phyloP scores from a whole-genome alignment of 805 yeast species.

The Candida vartiovaarae region DNA sequence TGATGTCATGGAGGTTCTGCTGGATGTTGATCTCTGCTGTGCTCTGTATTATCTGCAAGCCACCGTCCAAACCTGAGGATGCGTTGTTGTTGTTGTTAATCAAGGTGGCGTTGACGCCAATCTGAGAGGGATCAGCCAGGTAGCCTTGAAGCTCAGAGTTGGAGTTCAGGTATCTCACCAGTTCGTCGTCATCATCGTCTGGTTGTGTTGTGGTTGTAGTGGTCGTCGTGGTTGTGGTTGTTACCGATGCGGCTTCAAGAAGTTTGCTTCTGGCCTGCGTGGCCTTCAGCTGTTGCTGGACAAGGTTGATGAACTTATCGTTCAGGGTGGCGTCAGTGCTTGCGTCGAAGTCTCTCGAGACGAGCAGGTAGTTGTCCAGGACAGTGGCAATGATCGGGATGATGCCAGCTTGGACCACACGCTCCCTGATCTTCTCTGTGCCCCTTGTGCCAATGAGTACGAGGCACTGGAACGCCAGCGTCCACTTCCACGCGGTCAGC shows the following conservation, averaged over 20 bases:
- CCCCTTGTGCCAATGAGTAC: constrained; percentile 92
- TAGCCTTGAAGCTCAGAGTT: constrained; percentile 8
- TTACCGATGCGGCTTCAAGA: not conserved
- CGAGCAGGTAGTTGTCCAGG: constrained; percentile 69
- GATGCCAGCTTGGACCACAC: constrained; percentile 87
- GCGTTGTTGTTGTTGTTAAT: not conserved
- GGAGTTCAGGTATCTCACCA: constrained; percentile 4
- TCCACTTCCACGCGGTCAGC: constrained; percentile 95
- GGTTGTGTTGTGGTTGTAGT: not conserved
- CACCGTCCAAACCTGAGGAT: not conserved
- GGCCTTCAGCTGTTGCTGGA: constrained; percentile 6
- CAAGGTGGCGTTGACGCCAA: too few species aligned
- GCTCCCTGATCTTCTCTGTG: constrained; percentile 73
- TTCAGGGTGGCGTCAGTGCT: constrained; percentile 8
- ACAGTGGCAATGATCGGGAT: constrained; percentile 89
- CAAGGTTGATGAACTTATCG: constrained; percentile 13
- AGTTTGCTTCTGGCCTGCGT: not conserved
- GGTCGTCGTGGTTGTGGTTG: not conserved
- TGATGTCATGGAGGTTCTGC: constrained; percentile 15
- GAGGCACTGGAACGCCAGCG: constrained; percentile 85
- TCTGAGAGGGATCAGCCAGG: not conserved
- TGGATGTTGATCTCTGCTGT: constrained; percentile 8
- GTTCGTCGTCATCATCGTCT: constrained; percentile 2
- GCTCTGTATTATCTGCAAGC: not conserved
- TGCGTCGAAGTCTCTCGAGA: constrained; percentile 29